Evolutionary conservation across 164 flowering plant species (phyloP).

Genomic region (Nymphaea thermarum): DNA sequence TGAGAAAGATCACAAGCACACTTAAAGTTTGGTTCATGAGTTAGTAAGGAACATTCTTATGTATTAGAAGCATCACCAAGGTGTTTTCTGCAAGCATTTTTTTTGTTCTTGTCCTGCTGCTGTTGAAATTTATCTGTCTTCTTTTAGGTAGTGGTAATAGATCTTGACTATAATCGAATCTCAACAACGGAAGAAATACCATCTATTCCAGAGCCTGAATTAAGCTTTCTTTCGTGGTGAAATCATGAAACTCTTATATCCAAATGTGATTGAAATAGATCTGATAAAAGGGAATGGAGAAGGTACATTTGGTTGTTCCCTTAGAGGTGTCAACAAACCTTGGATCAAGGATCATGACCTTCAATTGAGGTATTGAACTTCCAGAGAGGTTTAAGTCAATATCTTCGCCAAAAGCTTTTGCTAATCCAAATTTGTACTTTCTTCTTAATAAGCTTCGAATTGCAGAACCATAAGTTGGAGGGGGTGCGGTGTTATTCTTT

Average conservation of each 20-base stretch:
- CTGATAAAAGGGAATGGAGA: constrained; percentile 37
- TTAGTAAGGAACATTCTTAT: too few species aligned
- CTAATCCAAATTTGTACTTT: too few species aligned
- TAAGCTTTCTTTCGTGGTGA: constrained; percentile 58
- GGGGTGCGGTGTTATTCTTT: too few species aligned
- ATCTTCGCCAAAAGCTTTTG: too few species aligned
- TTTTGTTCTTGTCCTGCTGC: too few species aligned
- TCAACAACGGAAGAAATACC: constrained; percentile 95
- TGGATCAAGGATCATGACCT: constrained; percentile 93
- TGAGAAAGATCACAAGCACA: too few species aligned
- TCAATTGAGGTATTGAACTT: constrained; percentile 58
- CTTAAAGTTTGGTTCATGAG: too few species aligned
- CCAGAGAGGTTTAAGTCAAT: too few species aligned
- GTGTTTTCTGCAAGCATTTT: too few species aligned
- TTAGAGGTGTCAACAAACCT: constrained; percentile 39
- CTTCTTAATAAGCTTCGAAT: too few species aligned
- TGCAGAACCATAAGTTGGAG: too few species aligned
- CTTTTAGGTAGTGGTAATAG: constrained; percentile 88
- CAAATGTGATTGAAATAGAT: constrained; percentile 84
- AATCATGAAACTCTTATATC: constrained; percentile 59
- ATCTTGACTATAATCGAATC: constrained; percentile 76
- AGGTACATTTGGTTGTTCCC: constrained; percentile 32
- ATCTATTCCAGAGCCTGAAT: constrained; percentile 91
- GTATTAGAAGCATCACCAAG: too few species aligned
- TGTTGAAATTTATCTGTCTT: not conserved